phyloP scores from a whole-genome alignment of 2,329 filamentous ascomycete genomes.

The Aspergillus eucalypticola region DNA sequence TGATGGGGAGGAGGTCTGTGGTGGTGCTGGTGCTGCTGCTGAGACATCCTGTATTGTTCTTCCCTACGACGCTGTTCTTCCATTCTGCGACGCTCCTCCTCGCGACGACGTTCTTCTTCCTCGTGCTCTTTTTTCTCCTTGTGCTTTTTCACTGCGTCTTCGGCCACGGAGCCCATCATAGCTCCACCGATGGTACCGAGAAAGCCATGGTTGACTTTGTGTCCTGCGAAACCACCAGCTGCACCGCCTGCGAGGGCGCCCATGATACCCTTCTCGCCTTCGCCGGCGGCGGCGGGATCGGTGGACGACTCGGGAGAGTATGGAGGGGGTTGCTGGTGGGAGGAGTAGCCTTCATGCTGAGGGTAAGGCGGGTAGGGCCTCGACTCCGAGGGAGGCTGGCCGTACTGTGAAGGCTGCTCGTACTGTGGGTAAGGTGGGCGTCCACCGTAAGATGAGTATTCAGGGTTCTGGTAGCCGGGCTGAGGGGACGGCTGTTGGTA shows the following conservation, averaged over 20 bases:
- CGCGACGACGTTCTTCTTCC: conserved; percentile 12
- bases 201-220: conserved; percentile 49
- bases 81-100: conserved; percentile 9
- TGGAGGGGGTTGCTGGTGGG: not conserved
- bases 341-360: not conserved
- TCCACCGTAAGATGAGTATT: not conserved
- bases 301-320: conserved; percentile 1
- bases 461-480: not conserved
- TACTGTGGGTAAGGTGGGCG: not conserved
- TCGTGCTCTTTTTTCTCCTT: conserved; percentile 27
- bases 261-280: conserved; percentile 46
- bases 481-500: not conserved
- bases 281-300: conserved; percentile 17
- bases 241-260: conserved; percentile 49
- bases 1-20: not conserved
- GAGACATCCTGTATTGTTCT: not conserved
- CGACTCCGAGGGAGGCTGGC: not conserved
- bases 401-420: not conserved
- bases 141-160: conserved; percentile 48
- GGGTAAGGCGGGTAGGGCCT: conserved; percentile 10
- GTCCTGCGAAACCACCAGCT: conserved; percentile 46
- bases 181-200: conserved; percentile 50
- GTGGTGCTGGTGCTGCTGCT: not conserved
- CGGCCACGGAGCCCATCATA: conserved; percentile 46
- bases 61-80: conserved; percentile 3